These are phyloP conservation scores for Anisogramma anomala DNA, from an alignment of 2,329 filamentous ascomycete genomes.

Conservation along the genomic window DNA sequence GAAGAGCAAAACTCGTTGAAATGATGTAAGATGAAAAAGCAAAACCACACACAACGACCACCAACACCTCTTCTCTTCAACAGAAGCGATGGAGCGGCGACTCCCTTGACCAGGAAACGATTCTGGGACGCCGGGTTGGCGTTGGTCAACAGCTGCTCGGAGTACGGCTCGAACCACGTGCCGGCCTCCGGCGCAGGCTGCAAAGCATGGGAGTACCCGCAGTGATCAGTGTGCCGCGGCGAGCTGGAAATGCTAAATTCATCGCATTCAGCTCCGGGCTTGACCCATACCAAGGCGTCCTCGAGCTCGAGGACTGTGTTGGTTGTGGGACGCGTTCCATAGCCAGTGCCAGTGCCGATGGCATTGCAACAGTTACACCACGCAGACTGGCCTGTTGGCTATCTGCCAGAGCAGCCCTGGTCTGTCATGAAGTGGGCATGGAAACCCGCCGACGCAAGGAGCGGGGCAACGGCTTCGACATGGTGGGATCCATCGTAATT, in stretches of 20 bases:
- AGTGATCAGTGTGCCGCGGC: constrained; percentile 40
- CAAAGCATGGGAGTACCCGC: constrained; percentile 40
- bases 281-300: constrained; percentile 61
- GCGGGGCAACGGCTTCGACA: constrained; percentile 50
- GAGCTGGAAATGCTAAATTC: constrained; percentile 37
- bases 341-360: constrained; percentile 42
- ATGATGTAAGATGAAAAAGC: constrained; percentile 3
- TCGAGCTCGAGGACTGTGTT: constrained; percentile 46
- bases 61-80: background rate
- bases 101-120: background rate
- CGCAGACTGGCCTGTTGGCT: constrained; percentile 47
- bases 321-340: constrained; percentile 52
- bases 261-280: constrained; percentile 52
- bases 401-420: constrained; percentile 42
- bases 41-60: background rate
- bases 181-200: constrained; percentile 59
- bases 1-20: background rate
- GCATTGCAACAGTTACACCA: constrained; percentile 63
- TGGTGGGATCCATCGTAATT: constrained; percentile 47
- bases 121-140: constrained; percentile 40
- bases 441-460: constrained; percentile 39
- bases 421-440: constrained; percentile 38
- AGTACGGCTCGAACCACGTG: constrained; percentile 53
- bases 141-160: constrained; percentile 43
- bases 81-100: too few species aligned